Evolutionary conservation across 768 basidiomycete genomes (phyloP).

Genomic region (Leucocoprinus leucothites): DNA sequence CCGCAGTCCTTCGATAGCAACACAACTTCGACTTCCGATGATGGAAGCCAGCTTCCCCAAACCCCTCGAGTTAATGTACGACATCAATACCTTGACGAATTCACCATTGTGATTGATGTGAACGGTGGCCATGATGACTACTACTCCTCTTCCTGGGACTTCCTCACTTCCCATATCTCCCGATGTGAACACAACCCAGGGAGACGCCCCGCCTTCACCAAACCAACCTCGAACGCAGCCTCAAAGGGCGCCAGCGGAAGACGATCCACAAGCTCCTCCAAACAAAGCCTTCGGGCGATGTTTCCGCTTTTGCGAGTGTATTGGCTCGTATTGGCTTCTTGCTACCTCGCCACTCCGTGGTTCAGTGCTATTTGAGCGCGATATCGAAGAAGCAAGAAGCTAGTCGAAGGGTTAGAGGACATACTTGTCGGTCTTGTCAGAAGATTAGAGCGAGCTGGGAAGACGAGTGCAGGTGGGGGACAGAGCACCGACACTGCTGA

Average conservation of each 20-base stretch:
- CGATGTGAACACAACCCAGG: neutral
- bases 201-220: neutral
- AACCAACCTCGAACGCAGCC: too few relatives aligned
- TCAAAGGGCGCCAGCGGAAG: too few relatives aligned
- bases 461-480: constrained; percentile 1
- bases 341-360: neutral
- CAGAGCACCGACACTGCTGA: constrained; percentile 8
- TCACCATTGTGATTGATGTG: constrained; percentile 15
- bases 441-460: constrained; percentile 13
- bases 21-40: too few relatives aligned
- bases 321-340: constrained; percentile 6
- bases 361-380: constrained; percentile 4
- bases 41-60: too few relatives aligned
- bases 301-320: too few relatives aligned
- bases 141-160: neutral
- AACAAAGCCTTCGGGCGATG: too few relatives aligned
- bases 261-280: too few relatives aligned
- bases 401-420: constrained; percentile 14
- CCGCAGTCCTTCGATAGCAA: neutral
- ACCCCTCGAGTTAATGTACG: neutral
- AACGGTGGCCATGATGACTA: neutral
- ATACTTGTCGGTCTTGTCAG: constrained; percentile 13
- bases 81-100: constrained; percentile 14
- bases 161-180: neutral
- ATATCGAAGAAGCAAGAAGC: constrained; percentile 13